phyloP scores from a whole-genome alignment of 225 moss, liverwort and hornwort species.

The Sphagnum contortum region DNA sequence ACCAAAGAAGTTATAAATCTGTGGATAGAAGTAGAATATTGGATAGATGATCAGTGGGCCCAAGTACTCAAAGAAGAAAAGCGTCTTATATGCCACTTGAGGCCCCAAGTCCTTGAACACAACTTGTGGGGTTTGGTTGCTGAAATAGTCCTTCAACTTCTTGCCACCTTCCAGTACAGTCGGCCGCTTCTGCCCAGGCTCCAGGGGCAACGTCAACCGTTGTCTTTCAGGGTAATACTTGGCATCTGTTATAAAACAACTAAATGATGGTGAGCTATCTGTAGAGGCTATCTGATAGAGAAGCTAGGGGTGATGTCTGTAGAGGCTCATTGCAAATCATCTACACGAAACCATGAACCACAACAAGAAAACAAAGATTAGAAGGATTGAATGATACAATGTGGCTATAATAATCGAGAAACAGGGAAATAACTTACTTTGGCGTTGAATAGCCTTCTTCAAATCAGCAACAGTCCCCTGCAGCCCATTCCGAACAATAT shows the following conservation, averaged over 20 bases:
- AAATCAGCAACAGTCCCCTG: conserved; percentile 52
- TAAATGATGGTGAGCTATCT: no score
- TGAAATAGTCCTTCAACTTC: conserved; percentile 63
- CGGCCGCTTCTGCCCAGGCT: conserved; percentile 40
- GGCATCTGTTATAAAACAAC: conserved; percentile 16
- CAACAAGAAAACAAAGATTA: no score
- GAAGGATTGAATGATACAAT: no score
- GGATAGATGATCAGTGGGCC: conserved; percentile 80
- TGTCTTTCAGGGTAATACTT: conserved; percentile 74
- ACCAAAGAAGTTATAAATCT: conserved; percentile 54
- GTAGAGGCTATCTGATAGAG: no score
- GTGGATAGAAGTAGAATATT: conserved; percentile 58
- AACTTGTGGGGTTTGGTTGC: conserved; percentile 33
- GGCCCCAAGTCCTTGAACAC: conserved; percentile 79
- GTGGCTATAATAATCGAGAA: no score
- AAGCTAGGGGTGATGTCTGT: no score
- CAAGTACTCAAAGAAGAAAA: conserved; percentile 79
- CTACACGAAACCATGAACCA: no score
- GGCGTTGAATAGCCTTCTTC: conserved; percentile 43
- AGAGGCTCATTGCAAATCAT: no score
- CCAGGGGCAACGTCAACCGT: conserved; percentile 63
- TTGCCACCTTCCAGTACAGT: conserved; percentile 43
- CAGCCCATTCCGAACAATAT: not conserved
- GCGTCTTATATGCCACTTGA: conserved; percentile 55
- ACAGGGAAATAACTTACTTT: conserved; percentile 18